phyloP scores from a whole-genome alignment of 2,329 filamentous ascomycete species.

The Cephalotrichum gorgonifer region DNA sequence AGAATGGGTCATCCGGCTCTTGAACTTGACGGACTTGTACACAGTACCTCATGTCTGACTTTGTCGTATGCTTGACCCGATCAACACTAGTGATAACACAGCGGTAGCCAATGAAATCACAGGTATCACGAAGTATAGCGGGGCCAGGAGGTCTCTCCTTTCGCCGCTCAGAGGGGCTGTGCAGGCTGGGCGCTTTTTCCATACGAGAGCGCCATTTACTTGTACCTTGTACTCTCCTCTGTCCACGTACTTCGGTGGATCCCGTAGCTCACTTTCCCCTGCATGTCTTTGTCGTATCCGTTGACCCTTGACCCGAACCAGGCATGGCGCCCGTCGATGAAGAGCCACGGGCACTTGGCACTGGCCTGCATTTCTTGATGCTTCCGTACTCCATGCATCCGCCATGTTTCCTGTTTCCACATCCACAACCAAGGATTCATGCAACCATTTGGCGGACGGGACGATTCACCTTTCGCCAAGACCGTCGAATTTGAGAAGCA shows the following conservation, averaged over 20 bases:
- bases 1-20: background rate
- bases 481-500: too few species aligned
- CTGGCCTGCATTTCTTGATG: too few species aligned
- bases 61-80: background rate
- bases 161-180: background rate
- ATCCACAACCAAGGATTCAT: background rate
- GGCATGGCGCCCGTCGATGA: background rate
- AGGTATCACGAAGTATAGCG: background rate
- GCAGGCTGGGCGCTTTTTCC: conserved; percentile 1
- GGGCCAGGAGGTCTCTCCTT: background rate
- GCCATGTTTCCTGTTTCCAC: background rate
- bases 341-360: background rate
- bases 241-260: background rate
- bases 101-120: background rate
- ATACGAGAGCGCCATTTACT: background rate
- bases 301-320: background rate
- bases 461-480: too few species aligned
- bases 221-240: background rate
- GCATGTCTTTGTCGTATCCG: background rate
- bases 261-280: background rate
- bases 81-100: background rate
- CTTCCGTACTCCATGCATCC: too few species aligned
- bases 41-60: background rate
- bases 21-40: background rate
- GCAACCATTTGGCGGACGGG: too few species aligned